phyloP scores from a whole-genome alignment of 495 filamentous ascomycete genomes.

The Daldinia grandis region DNA sequence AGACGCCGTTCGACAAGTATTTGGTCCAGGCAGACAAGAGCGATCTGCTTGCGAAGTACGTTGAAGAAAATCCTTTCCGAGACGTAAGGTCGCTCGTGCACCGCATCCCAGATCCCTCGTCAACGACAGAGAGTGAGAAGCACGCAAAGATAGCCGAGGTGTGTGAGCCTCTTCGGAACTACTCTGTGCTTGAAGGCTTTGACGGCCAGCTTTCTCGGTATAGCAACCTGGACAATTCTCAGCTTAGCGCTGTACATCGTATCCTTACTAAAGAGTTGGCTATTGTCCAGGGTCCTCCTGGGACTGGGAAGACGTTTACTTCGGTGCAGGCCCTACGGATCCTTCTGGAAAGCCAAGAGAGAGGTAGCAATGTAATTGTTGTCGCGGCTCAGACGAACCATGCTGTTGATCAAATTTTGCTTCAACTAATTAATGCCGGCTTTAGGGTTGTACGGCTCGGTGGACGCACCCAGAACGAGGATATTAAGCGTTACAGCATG shows the following conservation, averaged over 20 bases:
- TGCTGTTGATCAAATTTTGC: constrained; percentile 85
- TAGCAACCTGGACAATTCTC: constrained; percentile 71
- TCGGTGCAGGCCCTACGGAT: constrained; percentile 76
- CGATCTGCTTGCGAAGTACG: constrained; percentile 44
- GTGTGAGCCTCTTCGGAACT: constrained; percentile 19
- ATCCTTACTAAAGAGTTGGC: constrained; percentile 78
- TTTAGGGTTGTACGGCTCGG: constrained; percentile 79
- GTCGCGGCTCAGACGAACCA: constrained; percentile 92
- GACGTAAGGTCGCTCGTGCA: constrained; percentile 49
- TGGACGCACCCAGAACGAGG: constrained; percentile 70
- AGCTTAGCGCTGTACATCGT: constrained; percentile 70
- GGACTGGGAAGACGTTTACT: constrained; percentile 87
- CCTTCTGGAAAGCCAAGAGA: constrained; percentile 68
- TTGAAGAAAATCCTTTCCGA: constrained; percentile 44
- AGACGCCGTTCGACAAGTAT: constrained; percentile 51
- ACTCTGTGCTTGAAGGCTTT: constrained; percentile 55
- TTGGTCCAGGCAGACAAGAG: constrained; percentile 53
- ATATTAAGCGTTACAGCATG: constrained; percentile 71
- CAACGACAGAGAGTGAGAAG: constrained; percentile 44
- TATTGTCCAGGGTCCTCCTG: constrained; percentile 90
- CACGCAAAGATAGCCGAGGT: constrained; percentile 57
- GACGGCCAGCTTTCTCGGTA: constrained; percentile 37
- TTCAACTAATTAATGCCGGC: constrained; percentile 70
- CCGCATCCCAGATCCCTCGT: constrained; percentile 40
- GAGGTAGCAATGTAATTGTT: constrained; percentile 62